phyloP scores from a whole-genome alignment of 176 grass and related monocot species.

The Musa schizocarpa region DNA sequence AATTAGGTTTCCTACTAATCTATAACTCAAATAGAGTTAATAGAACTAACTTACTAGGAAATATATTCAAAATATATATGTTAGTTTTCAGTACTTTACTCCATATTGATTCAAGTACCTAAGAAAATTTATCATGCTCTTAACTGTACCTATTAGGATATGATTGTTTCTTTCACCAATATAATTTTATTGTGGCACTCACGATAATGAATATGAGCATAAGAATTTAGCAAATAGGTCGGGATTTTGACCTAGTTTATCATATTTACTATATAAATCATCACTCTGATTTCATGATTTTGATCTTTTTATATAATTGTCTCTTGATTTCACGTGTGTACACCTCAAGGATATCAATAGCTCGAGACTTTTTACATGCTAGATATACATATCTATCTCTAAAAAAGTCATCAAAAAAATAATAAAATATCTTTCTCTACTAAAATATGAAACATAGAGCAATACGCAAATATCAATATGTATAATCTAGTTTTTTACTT shows the following conservation, averaged over 20 bases:
- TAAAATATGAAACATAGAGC: too few species aligned
- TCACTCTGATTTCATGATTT: background rate
- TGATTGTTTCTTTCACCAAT: background rate
- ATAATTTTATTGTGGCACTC: background rate
- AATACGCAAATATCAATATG: too few species aligned
- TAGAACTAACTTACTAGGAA: background rate
- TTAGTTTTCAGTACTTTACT: background rate
- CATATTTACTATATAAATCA: background rate
- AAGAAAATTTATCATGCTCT: background rate
- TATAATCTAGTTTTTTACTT: too few species aligned
- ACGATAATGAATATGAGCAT: background rate
- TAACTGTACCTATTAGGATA: background rate
- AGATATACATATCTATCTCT: too few species aligned
- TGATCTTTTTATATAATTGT: background rate
- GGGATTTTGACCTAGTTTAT: background rate
- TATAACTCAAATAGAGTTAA: background rate
- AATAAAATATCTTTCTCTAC: too few species aligned
- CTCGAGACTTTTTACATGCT: too few species aligned
- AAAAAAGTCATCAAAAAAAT: too few species aligned
- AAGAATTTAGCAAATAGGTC: background rate
- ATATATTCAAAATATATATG: background rate
- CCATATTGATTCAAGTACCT: background rate
- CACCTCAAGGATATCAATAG: background rate
- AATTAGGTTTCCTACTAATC: background rate
- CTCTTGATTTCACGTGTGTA: background rate